Evolutionary conservation across 345 rosid genomes (phyloP).

Genomic region (Salix brachista): DNA sequence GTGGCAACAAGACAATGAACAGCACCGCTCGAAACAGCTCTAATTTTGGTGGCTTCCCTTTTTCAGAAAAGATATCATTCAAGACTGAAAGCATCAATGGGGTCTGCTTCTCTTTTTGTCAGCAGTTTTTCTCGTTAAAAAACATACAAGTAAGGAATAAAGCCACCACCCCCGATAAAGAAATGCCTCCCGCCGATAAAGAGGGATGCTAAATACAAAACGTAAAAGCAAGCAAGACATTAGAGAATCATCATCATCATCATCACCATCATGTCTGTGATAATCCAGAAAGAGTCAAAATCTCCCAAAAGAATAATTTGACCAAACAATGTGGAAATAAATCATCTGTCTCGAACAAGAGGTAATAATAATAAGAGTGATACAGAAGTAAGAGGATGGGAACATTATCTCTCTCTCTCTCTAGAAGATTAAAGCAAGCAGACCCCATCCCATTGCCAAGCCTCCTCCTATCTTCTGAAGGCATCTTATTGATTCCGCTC

Average conservation of each 20-base stretch:
- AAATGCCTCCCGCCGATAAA: neutral
- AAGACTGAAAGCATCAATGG: too few species aligned
- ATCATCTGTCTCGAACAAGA: neutral
- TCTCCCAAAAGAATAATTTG: neutral
- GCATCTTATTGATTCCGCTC: conserved; percentile 38
- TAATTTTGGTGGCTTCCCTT: too few species aligned
- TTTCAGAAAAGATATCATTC: too few species aligned
- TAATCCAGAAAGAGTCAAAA: too few species aligned
- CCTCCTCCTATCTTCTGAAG: conserved; percentile 43
- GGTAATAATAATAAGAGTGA: conserved; percentile 2
- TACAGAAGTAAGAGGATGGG: neutral
- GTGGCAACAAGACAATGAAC: too few species aligned
- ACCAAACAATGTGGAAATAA: neutral
- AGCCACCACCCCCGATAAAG: neutral
- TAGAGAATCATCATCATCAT: neutral
- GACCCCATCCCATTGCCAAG: conserved; percentile 51
- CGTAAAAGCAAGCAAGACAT: neutral
- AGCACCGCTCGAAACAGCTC: too few species aligned
- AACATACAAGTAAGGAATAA: neutral
- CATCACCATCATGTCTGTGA: neutral
- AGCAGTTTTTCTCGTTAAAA: neutral
- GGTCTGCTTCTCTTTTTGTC: neutral
- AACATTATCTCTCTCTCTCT: neutral
- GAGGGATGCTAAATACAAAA: neutral
- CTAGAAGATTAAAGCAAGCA: conserved; percentile 45